Evolutionary conservation across 2,329 filamentous ascomycete species (phyloP).

Genomic region (Phialophora macrospora): DNA sequence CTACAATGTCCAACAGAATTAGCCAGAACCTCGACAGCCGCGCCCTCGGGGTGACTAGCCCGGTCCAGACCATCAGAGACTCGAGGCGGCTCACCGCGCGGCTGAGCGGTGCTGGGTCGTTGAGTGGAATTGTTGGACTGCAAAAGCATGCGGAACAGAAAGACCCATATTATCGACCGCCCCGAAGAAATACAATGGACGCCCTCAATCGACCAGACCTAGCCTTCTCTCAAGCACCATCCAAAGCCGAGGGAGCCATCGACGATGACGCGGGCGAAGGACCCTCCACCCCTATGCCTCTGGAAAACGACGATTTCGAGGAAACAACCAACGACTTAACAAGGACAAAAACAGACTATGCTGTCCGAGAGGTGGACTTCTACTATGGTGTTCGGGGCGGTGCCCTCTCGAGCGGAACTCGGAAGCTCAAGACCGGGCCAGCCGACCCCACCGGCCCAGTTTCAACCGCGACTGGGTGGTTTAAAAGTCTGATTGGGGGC

Average conservation of each 20-base stretch:
- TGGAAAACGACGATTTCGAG: slow-evolving; percentile 47
- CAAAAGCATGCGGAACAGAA: slow-evolving; percentile 57
- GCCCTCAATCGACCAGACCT: slow-evolving; percentile 47
- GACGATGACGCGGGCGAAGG: slow-evolving; percentile 48
- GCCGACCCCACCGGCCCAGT: slow-evolving; percentile 92
- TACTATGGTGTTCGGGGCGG: slow-evolving; percentile 93
- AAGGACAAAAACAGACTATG: slow-evolving; percentile 64
- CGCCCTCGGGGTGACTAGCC: slow-evolving; percentile 63
- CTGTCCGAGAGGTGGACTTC: slow-evolving; percentile 92
- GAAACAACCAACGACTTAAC: slow-evolving; percentile 53
- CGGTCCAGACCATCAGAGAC: slow-evolving; percentile 70
- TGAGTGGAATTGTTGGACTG: slow-evolving; percentile 51
- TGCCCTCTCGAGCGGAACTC: slow-evolving; percentile 79
- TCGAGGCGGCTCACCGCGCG: slow-evolving; percentile 66
- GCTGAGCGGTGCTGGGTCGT: slow-evolving; percentile 51
- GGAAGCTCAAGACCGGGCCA: slow-evolving; percentile 89
- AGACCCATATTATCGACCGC: slow-evolving; percentile 89
- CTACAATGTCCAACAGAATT: slow-evolving; percentile 55
- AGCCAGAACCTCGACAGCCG: slow-evolving; percentile 56
- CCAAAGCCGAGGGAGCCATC: slow-evolving; percentile 52
- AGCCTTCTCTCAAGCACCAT: slow-evolving; percentile 51
- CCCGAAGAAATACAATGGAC: slow-evolving; percentile 70
- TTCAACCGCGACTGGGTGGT: slow-evolving; percentile 86
- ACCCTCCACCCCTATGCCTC: slow-evolving; percentile 39
- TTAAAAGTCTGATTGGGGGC: slow-evolving; percentile 76